Percentiles rank a stretch among this genome's conserved stretches.
phyloP scores from a whole-genome alignment of 371 early-diverging fungal genomes.

The Mucor circinelloides region DNA sequence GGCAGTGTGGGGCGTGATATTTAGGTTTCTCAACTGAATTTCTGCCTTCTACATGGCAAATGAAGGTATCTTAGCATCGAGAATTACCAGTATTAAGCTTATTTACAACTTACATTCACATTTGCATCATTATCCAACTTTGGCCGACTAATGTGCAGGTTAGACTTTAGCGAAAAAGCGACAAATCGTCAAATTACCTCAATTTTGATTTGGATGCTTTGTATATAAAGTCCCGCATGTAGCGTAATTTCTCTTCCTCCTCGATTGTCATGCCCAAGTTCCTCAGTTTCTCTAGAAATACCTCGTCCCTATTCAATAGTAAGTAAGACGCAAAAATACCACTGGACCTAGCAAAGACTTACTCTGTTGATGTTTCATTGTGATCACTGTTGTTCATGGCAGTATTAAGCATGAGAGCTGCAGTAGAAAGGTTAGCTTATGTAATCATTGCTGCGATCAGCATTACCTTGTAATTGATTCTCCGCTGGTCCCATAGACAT shows the following conservation, averaged over 20 bases:
- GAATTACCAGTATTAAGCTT: background rate
- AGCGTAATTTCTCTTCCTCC: constrained; percentile 73
- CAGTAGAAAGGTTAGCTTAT: background rate
- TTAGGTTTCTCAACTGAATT: constrained; percentile 61
- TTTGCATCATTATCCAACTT: background rate
- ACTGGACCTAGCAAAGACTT: constrained; percentile 7
- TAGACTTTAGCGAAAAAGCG: background rate
- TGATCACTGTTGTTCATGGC: constrained; percentile 11
- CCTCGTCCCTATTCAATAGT: constrained; percentile 48
- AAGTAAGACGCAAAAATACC: no score
- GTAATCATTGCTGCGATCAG: background rate
- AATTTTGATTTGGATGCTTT: constrained; percentile 67
- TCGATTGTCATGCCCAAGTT: constrained; percentile 78
- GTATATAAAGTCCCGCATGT: constrained; percentile 78
- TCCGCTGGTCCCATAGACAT: background rate
- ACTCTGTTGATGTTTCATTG: constrained; percentile 55
- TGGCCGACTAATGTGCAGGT: background rate
- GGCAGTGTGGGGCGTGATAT: constrained; percentile 73
- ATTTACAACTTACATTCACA: background rate
- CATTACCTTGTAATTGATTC: constrained; percentile 1
- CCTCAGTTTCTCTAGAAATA: constrained; percentile 59
- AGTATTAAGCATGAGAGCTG: background rate
- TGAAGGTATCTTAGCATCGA: background rate
- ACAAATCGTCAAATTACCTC: constrained; percentile 31
- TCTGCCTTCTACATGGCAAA: constrained; percentile 42